Conservation (phyloP, 768 basidiomycete genomes). For the Russula lepida region DNA sequence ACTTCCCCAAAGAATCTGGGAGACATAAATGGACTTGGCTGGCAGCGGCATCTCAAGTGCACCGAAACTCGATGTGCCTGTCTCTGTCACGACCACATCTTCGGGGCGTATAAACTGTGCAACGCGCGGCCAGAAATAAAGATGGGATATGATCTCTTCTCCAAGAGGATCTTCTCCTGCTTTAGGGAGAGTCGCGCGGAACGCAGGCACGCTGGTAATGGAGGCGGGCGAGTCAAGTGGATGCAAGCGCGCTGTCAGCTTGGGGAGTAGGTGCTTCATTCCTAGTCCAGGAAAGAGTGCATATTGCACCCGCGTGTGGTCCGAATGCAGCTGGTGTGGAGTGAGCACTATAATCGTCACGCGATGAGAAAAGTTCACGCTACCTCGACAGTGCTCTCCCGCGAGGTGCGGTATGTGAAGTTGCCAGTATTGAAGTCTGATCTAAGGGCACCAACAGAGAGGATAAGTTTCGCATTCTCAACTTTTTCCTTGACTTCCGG, state of each 20-base stretch:
- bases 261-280: slow-evolving; percentile 72
- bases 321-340: slow-evolving; percentile 59
- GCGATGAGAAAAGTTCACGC: not conserved
- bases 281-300: slow-evolving; percentile 57
- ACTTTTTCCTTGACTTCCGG: slow-evolving; percentile 62
- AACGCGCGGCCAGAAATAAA: slow-evolving; percentile 79
- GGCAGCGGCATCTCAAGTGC: slow-evolving; percentile 77
- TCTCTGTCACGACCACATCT: slow-evolving; percentile 83
- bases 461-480: slow-evolving; percentile 64
- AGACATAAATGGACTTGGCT: slow-evolving; percentile 51
- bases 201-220: slow-evolving; percentile 40
- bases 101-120: slow-evolving; percentile 58
- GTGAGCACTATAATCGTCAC: not conserved
- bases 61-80: slow-evolving; percentile 83
- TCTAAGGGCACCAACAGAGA: slow-evolving; percentile 63
- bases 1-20: slow-evolving; percentile 83
- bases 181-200: slow-evolving; percentile 27
- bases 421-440: slow-evolving; percentile 87
- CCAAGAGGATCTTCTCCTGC: slow-evolving; percentile 37
- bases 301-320: slow-evolving; percentile 56
- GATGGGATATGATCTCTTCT: slow-evolving; percentile 54
- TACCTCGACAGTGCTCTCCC: slow-evolving; percentile 55
- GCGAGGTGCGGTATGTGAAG: slow-evolving; percentile 68
- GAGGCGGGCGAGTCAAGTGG: slow-evolving; percentile 34
- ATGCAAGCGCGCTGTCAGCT: slow-evolving; percentile 49